phyloP scores from a whole-genome alignment of 805 yeast species.

The Pichia kluyveri region DNA sequence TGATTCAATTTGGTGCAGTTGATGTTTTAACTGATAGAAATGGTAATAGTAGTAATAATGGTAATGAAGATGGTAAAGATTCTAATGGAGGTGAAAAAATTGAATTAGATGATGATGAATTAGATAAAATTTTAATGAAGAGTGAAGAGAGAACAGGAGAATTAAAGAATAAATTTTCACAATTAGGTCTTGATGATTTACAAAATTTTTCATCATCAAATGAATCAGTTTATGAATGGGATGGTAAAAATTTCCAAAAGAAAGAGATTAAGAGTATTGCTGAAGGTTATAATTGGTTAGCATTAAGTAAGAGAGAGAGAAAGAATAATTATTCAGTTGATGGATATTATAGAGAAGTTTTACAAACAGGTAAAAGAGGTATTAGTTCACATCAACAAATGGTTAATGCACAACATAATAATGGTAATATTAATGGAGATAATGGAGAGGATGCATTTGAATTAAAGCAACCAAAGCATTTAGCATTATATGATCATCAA shows the following conservation, averaged over 20 bases:
- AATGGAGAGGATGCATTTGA: slow-evolving; percentile 44
- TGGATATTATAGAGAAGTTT: slow-evolving; percentile 45
- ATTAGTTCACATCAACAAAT: not conserved
- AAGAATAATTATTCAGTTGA: slow-evolving; percentile 85
- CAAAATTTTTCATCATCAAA: slow-evolving; percentile 55
- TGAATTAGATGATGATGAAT: slow-evolving; percentile 39
- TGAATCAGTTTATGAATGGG: slow-evolving; percentile 76
- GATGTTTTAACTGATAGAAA: slow-evolving; percentile 39
- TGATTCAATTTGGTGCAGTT: slow-evolving; percentile 81
- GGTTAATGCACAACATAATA: not conserved
- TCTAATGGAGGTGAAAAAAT: slow-evolving; percentile 14
- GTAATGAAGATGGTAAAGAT: slow-evolving; percentile 7
- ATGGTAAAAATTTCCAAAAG: slow-evolving; percentile 73
- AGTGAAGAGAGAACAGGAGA: slow-evolving; percentile 59
- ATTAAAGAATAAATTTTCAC: slow-evolving; percentile 52
- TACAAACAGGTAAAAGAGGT: slow-evolving; percentile 63
- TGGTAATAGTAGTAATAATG: slow-evolving; percentile 5
- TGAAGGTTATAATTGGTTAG: slow-evolving; percentile 61
- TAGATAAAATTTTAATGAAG: slow-evolving; percentile 49
- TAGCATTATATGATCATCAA: slow-evolving; percentile 82
- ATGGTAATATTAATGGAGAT: slow-evolving; percentile 24
- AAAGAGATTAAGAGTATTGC: slow-evolving; percentile 40
- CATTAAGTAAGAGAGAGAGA: slow-evolving; percentile 78
- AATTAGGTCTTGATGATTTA: slow-evolving; percentile 65
- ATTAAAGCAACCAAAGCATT: slow-evolving; percentile 65